A percentile compares a stretch with the other conserved stretches of the same genome.
phyloP scores from a whole-genome alignment of 2,329 filamentous ascomycete species.

The Fusarium chaquense region DNA sequence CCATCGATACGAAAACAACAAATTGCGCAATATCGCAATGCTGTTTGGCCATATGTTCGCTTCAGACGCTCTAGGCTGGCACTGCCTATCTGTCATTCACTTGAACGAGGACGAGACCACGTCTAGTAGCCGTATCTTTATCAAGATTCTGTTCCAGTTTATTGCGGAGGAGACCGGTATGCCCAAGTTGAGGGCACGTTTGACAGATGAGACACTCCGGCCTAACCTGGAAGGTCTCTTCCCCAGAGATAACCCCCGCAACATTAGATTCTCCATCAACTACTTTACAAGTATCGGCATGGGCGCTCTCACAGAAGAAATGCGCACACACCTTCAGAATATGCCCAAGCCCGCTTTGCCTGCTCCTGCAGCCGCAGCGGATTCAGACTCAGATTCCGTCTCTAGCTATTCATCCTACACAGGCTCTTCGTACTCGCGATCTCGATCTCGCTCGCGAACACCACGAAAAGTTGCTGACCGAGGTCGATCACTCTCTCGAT shows the following conservation, averaged over 20 bases:
- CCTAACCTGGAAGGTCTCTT: conserved; percentile 88
- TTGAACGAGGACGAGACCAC: conserved; percentile 98
- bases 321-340: conserved; percentile 91
- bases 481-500: conserved; percentile 48
- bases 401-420: conserved; percentile 84
- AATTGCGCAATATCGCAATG: conserved; percentile 91
- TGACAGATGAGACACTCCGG: conserved; percentile 82
- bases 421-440: conserved; percentile 69
- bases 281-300: conserved; percentile 99
- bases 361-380: conserved; percentile 66
- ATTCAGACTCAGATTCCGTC: conserved; percentile 77
- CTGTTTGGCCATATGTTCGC: conserved; percentile 94
- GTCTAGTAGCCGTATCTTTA: conserved; percentile 94
- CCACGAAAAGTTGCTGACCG: conserved; percentile 45
- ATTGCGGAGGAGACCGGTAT: conserved; percentile 88
- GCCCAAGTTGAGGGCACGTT: conserved; percentile 78
- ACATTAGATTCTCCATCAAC: conserved; percentile 97
- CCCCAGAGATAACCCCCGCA: conserved; percentile 87
- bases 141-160: conserved; percentile 97
- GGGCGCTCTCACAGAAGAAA: conserved; percentile 92
- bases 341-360: conserved; percentile 86
- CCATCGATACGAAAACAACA: conserved; percentile 95
- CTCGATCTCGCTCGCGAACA: conserved; percentile 60
- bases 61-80: conserved; percentile 91
- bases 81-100: conserved; percentile 85